Base-by-base conservation (phyloP, 2,329 filamentous ascomycete species). In the Fusarium nelsonii region DNA sequence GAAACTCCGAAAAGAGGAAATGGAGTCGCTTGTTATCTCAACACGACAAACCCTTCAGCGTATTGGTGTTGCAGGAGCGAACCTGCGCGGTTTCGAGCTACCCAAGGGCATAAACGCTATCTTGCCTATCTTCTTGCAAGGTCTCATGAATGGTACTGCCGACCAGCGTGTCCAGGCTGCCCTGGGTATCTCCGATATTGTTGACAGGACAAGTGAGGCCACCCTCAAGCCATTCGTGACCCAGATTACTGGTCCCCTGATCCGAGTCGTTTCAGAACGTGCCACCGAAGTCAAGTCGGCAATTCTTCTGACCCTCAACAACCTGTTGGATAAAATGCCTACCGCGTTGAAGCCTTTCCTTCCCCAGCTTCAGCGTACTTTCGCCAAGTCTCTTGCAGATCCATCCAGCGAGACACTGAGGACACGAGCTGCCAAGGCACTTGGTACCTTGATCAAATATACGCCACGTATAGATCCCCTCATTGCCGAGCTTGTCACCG, bases 91-190 rank as follows among this genome's bases (percentile, higher is more conserved):
- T 36, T 99, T 99, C 82, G 86, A 89, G 73, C 83, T 98, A 58
- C 96, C 95, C 3, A 99, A 98, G 87, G 97, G 97, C 66, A 97
- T 99, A 84, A 97, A 94, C 76, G 94, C 96, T 67, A 91, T 99
- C 69, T 82, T 99, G 65, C 96, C 97, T 3, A 98, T 99, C 71
- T 98, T 99, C 87, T 81, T 98, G 76, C 97, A 99, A 78, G 96
- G 96, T 81, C 86, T 99, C 71, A 97, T 99, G 91, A 98, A 99
- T 75, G 97, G 96, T 60, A 94, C 92, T 37, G 84, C 92, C 16
- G 96, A 99, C 7, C 96, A 99, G 82, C 88, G 94, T 78, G 96
- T 93, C 28, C 92, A 97, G 78, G 90, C 96, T 60, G 96, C 97
- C 45, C 85, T 98, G 67, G 96, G 93, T 58, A 97, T 99, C 72